A percentile compares a stretch with the other conserved stretches of the same genome.
These are phyloP conservation scores for Cystofilobasidium ferigula DNA, from an alignment of 768 basidiomycete genomes.

Conservation along the genomic window DNA sequence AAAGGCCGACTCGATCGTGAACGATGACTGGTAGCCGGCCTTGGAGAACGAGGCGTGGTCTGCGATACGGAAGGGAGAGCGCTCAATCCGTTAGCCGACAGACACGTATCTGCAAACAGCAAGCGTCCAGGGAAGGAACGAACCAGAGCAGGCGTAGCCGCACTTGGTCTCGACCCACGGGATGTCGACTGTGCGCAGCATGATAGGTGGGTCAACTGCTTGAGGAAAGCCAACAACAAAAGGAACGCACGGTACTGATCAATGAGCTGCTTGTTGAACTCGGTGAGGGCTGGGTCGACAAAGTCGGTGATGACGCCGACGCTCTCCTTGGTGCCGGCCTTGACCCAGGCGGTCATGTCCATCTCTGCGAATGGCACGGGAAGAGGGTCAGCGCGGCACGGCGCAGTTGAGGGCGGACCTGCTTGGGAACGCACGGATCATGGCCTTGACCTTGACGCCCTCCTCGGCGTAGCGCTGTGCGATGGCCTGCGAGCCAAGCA, in stretches of 20 bases:
- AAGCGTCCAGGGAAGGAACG: too few relatives aligned
- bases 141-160: constrained; percentile 39
- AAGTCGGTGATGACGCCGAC: constrained; percentile 71
- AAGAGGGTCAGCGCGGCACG: constrained; percentile 14
- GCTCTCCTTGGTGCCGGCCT: constrained; percentile 59
- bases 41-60: constrained; percentile 27
- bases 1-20: constrained; percentile 37
- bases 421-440: constrained; percentile 56
- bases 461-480: constrained; percentile 60
- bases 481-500: constrained; percentile 70
- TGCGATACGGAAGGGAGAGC: background rate
- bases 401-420: constrained; percentile 36
- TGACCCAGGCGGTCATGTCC: constrained; percentile 93
- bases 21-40: constrained; percentile 25
- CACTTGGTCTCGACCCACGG: constrained; percentile 81
- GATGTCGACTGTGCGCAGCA: constrained; percentile 47
- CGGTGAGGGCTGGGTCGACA: constrained; percentile 63
- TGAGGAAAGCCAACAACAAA: background rate
- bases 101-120: background rate
- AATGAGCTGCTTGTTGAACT: constrained; percentile 67
- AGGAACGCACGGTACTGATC: constrained; percentile 49
- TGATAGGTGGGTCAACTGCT: background rate
- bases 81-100: background rate
- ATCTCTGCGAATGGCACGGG: constrained; percentile 45
- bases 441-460: constrained; percentile 59